phyloP scores from a whole-genome alignment of 352 stramenopile species.

The Phytophthora chlamydospora region DNA sequence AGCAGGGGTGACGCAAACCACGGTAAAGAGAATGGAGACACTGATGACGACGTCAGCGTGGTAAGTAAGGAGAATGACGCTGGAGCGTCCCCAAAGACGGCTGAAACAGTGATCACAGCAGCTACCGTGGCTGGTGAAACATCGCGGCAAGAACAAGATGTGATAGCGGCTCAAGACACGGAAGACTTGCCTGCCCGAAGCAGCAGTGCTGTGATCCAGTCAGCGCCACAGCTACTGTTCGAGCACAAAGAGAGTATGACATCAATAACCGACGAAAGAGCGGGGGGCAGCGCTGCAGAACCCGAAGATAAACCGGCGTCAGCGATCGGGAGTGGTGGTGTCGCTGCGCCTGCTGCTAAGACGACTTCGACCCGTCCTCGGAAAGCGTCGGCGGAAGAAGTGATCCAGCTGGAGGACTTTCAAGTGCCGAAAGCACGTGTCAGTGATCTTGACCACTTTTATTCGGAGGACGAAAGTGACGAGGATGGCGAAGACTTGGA shows the following conservation, averaged over 20 bases:
- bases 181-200: slow-evolving; percentile 63
- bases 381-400: slow-evolving; percentile 39
- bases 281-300: not conserved
- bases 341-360: not conserved
- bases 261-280: slow-evolving; percentile 11
- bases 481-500: slow-evolving; percentile 45
- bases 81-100: not conserved
- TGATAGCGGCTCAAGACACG: slow-evolving; percentile 22
- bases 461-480: slow-evolving; percentile 78
- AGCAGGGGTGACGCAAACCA: not conserved
- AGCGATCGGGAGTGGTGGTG: not conserved
- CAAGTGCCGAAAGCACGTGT: slow-evolving; percentile 61
- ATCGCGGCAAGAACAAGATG: not conserved
- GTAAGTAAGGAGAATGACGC: slow-evolving; percentile 25
- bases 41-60: slow-evolving; percentile 31
- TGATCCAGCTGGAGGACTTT: slow-evolving; percentile 79
- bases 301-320: slow-evolving; percentile 2
- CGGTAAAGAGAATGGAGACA: not conserved
- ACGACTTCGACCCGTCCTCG: slow-evolving; percentile 7
- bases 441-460: slow-evolving; percentile 79
- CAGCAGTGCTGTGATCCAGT: slow-evolving; percentile 37
- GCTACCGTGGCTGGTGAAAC: not conserved
- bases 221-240: slow-evolving; percentile 49
- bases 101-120: not conserved
- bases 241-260: slow-evolving; percentile 42